phyloP scores from a whole-genome alignment of 495 filamentous ascomycete species.

The Penicillium verhagenii region DNA sequence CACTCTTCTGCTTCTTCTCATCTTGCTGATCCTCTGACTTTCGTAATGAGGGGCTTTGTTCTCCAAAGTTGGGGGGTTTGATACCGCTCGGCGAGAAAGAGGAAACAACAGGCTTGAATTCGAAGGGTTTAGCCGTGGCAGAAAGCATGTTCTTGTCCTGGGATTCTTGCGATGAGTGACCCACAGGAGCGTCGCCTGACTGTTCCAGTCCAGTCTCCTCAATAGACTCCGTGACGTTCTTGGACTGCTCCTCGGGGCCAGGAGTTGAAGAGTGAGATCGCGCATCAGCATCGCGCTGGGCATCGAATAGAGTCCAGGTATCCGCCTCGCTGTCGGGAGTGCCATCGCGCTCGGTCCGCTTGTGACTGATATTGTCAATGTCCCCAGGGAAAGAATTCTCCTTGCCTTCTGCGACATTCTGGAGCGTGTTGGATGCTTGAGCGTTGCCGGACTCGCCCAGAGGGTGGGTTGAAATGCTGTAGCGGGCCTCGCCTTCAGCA shows the following conservation, averaged over 20 bases:
- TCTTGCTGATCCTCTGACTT: constrained; percentile 6
- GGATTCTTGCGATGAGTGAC: constrained; percentile 23
- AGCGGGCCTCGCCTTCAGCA: constrained; percentile 66
- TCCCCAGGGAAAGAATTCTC: constrained; percentile 42
- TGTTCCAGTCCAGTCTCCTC: constrained; percentile 11
- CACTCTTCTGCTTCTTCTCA: constrained; percentile 13
- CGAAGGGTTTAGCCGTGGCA: constrained; percentile 66
- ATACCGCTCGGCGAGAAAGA: constrained; percentile 46
- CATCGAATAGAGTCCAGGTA: constrained; percentile 45
- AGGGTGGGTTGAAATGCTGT: constrained; percentile 59
- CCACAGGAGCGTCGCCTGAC: constrained; percentile 6
- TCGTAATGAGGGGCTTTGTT: constrained; percentile 11
- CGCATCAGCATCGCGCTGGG: constrained; percentile 38
- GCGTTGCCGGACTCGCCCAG: constrained; percentile 43
- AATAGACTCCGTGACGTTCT: constrained; percentile 12
- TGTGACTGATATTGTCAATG: constrained; percentile 16
- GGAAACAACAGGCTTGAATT: constrained; percentile 53
- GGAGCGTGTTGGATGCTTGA: constrained; percentile 24
- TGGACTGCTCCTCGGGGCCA: constrained; percentile 19
- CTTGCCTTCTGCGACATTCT: constrained; percentile 43
- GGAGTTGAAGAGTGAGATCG: constrained; percentile 36
- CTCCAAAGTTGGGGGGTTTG: constrained; percentile 40
- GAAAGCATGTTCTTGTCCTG: constrained; percentile 50
- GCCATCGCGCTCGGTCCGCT: constrained; percentile 28
- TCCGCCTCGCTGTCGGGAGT: constrained; percentile 42